These are phyloP conservation scores for Gigaspora rosea DNA, from an alignment of 192 early-diverging fungal genomes.

Conservation along the genomic window DNA sequence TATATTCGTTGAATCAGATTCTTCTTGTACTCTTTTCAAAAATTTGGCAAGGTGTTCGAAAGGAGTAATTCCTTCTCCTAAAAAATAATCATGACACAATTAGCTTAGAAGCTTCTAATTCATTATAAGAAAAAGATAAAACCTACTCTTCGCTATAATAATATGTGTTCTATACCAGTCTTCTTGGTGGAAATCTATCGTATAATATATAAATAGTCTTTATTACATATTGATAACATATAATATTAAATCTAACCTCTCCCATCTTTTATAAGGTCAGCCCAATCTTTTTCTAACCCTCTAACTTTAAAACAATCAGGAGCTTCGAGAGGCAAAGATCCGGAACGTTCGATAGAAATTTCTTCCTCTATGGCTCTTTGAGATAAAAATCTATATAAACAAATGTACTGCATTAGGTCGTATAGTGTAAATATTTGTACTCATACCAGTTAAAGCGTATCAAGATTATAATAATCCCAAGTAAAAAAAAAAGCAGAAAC, in stretches of 20 bases:
- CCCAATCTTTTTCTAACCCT: constrained; percentile 1
- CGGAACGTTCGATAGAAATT: constrained; percentile 6
- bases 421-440: constrained; percentile 17
- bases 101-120: constrained; percentile 6
- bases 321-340: constrained; percentile 13
- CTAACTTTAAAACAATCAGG: constrained; percentile 28
- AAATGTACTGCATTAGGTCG: constrained; percentile 15
- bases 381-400: constrained; percentile 18
- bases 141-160: constrained; percentile 9
- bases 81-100: constrained; percentile 6
- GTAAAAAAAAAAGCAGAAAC: constrained; percentile 16
- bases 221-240: constrained; percentile 20
- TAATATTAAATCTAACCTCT: constrained; percentile 24
- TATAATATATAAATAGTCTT: constrained; percentile 15
- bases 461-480: constrained; percentile 10
- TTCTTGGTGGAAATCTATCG: constrained; percentile 16
- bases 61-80: constrained; percentile 23
- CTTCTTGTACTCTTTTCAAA: constrained; percentile 3
- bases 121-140: constrained; percentile 13
- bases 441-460: constrained; percentile 12
- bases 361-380: constrained; percentile 16
- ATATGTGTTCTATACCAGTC: constrained; percentile 15
- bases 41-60: constrained; percentile 19
- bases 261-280: neutral
- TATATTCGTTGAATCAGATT: neutral